A percentile compares a stretch with the other conserved stretches of the same genome.
Conservation (phyloP, 371 early-diverging fungal genomes). For the Apophysomyces ossiformis region DNA sequence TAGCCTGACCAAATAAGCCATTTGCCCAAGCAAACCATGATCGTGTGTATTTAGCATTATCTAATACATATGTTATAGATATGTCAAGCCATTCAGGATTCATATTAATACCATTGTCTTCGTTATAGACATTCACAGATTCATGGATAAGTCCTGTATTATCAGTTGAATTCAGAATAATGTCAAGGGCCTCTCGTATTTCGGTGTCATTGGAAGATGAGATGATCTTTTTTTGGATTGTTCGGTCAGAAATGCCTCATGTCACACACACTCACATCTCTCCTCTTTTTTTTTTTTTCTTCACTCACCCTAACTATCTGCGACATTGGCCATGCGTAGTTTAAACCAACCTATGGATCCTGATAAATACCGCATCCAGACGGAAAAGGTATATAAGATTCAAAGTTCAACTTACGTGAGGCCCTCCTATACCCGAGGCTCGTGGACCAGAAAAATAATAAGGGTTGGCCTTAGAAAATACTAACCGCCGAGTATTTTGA, state of each 20-base stretch:
- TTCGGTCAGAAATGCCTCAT: not conserved
- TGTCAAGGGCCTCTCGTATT: slow-evolving; percentile 35
- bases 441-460: slow-evolving; percentile 60
- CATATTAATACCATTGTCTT: slow-evolving; percentile 14
- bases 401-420: slow-evolving; percentile 53
- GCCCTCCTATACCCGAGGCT: slow-evolving; percentile 65
- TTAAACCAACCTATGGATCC: slow-evolving; percentile 9
- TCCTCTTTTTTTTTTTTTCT: not conserved
- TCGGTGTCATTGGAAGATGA: slow-evolving; percentile 36
- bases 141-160: slow-evolving; percentile 49
- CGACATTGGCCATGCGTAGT: slow-evolving; percentile 40
- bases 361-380: not conserved
- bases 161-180: slow-evolving; percentile 33
- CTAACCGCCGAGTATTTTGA: slow-evolving; percentile 59
- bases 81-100: no score
- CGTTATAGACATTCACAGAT: slow-evolving; percentile 39
- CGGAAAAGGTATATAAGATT: not conserved
- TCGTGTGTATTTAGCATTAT: slow-evolving; percentile 32
- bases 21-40: slow-evolving; percentile 59
- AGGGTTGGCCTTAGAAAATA: slow-evolving; percentile 62
- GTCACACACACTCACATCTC: not conserved
- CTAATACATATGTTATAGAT: not conserved
- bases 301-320: slow-evolving; percentile 32
- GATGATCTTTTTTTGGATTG: slow-evolving; percentile 23
- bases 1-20: slow-evolving; percentile 49